Evolutionary conservation across 2,329 filamentous ascomycete species (phyloP), one percentile per base, ranked within the genome.

Genomic region (Epichloe baconii): DNA sequence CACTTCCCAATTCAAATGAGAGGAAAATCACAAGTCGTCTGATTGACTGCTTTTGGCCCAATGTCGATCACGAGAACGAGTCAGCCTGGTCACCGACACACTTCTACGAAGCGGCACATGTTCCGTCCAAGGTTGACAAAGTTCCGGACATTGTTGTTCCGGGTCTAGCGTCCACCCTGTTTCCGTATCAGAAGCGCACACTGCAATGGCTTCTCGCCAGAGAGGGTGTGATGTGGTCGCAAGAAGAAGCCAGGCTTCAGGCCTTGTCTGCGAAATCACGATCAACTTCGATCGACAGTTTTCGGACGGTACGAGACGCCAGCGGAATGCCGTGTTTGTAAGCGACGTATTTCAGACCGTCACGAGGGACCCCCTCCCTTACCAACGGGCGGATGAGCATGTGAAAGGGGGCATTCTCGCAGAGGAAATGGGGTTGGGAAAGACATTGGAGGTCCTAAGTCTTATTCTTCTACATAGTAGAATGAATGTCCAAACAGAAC

Each of bases 351-450:
- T 83, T 48, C 79, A 83, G 26, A 66, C 79, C 14, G 70, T 82
- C 4, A 74, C 78, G 1, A 68, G 69, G 38, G 72, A 84, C 59
- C 53, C 23, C 71, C 8, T 54, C 61, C 0, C 59, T 67, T 80
- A 79, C 50, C 63, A 65, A 36, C 62, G 68, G 44, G 53, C 64
- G 21, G 67, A 77, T 48, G 61, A 63, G n/a, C 56, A 58, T 0
- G 52, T 79, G 11, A 73, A 66, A 44, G 79, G 80, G 12, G 85
- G 85, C 0, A 82, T 88, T 46, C 68, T 91, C 5, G 81, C 85
- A 0, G 86, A 91, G 61, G 86, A 91, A 64, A 91, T 91, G 86
- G 86, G 86, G 0, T 70, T 91, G 1, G 86, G 86, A 1, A 91
- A 91, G 64, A 91, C 86, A 0, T 72, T 90, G 3, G 87, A 91